A percentile compares a stretch with the other conserved stretches of the same genome.
These are phyloP conservation scores for Irpex sp. DNA, from an alignment of 1,284 basidiomycete species.

Conservation along the genomic window DNA sequence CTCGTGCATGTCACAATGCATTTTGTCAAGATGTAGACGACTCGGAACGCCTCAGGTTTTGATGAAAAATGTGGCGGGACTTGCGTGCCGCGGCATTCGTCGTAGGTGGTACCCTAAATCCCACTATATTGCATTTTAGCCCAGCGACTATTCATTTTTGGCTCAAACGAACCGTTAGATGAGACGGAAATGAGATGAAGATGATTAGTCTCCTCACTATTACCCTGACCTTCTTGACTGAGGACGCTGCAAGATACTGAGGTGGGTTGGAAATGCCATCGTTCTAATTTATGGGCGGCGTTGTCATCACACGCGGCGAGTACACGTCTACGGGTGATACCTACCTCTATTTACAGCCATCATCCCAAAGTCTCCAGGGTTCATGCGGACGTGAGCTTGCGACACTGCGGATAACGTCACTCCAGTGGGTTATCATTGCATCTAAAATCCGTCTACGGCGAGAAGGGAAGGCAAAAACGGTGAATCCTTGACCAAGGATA, in stretches of 20 bases:
- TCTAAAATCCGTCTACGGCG: conserved; percentile 3
- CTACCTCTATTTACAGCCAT: not conserved
- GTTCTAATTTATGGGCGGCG: not conserved
- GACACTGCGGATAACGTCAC: not conserved
- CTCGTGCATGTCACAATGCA: not conserved
- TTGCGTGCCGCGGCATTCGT: not conserved
- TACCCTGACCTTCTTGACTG: not conserved
- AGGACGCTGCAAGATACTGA: not conserved
- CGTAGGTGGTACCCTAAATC: not conserved
- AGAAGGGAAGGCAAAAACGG: conserved; percentile 40
- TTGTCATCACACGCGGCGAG: not conserved
- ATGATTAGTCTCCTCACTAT: not conserved
- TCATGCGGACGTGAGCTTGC: not conserved
- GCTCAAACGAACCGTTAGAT: not conserved
- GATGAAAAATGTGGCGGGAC: not conserved
- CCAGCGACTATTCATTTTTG: not conserved
- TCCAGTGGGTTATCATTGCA: not conserved
- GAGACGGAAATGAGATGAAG: not conserved
- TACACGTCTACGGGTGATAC: not conserved
- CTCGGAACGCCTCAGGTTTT: not conserved
- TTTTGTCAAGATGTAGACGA: not conserved
- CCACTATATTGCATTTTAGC: not conserved
- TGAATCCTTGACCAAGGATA: conserved; percentile 35
- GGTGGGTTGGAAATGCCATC: not conserved
- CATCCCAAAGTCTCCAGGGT: not conserved